Conservation (phyloP, 1,284 basidiomycete genomes). For the Sphagnurus paluster region DNA sequence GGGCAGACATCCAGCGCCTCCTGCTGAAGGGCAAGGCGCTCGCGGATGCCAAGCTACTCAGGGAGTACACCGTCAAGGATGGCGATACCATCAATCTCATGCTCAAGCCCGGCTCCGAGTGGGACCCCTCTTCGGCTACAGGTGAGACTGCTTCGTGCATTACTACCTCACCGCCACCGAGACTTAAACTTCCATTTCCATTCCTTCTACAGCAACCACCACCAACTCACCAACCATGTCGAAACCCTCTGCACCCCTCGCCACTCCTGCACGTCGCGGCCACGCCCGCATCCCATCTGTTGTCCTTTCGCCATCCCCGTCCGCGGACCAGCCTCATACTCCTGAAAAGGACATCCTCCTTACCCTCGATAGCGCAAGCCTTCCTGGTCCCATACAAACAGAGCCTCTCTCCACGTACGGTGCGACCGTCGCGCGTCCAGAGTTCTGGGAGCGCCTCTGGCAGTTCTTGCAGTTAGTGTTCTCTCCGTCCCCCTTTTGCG, state of each 20-base stretch:
- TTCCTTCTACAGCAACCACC: constrained; percentile 16
- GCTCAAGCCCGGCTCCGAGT: constrained; percentile 73
- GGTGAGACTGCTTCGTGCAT: too few relatives aligned
- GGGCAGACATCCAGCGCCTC: constrained; percentile 77
- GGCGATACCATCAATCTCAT: constrained; percentile 83
- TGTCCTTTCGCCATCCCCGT: constrained; percentile 73
- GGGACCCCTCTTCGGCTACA: constrained; percentile 52
- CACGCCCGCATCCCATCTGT: constrained; percentile 73
- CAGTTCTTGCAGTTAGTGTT: constrained; percentile 57
- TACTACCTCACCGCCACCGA: too few relatives aligned
- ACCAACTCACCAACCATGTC: constrained; percentile 8
- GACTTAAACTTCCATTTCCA: too few relatives aligned
- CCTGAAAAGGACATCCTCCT: constrained; percentile 64
- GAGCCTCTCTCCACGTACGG: constrained; percentile 63
- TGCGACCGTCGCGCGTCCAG: constrained; percentile 63
- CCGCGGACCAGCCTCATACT: constrained; percentile 37
- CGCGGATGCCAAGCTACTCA: constrained; percentile 81
- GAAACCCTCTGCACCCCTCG: constrained; percentile 18
- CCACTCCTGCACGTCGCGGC: constrained; percentile 26
- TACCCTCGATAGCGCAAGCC: constrained; percentile 55
- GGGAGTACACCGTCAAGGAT: constrained; percentile 83
- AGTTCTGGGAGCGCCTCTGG: constrained; percentile 75
- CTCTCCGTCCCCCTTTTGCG: neutral
- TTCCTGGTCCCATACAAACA: constrained; percentile 39
- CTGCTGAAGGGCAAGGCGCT: constrained; percentile 92